Base-by-base conservation (phyloP, 805 yeast genomes). In the Komagataella populi region DNA sequence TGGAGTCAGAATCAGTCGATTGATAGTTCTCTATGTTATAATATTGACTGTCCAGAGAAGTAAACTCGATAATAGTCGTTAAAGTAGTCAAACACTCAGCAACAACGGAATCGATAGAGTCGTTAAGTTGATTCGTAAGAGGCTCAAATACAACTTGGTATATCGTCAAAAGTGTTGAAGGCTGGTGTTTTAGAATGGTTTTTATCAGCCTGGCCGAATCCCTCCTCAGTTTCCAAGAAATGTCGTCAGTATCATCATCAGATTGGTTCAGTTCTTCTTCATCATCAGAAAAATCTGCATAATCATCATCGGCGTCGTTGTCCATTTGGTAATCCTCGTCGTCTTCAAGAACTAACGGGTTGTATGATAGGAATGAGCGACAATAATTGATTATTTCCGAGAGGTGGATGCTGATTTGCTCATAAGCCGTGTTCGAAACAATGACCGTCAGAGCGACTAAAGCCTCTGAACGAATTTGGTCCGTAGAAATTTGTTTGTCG, bases 191-290 rank as follows among this genome's bases (percentile, higher is more conserved):
- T n/a, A 75, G 63, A 12, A 76, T 52, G 0, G 71, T 59, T 16
- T 70, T 62, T 6, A 75, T 58, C 39, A 80, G 58, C 30, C 64
- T 66, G 6, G 77, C 70, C 0, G 86, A 65, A 50, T 73, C 74
- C 46, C 77, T 67, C 53, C 93, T 68, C 17, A 85, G 64, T 55
- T 77, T 81, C 84, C 90, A 82, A 1, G 83, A 73, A 50, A 69
- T 70, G 51, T 76, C 83, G 14, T 50, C 51, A 12, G 48, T 49
- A 10, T 50, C 52, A 16, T 46, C 52, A 10, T 46, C 48, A 8
- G 60, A 39, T n/a, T 57, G 53, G 6, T 59, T 61, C 36, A 59
- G 53, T 22, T 59, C 61, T 48, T 60, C 62, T 23, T 62, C 59
- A 48, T 63, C 69, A 20, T 61, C 63, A 14, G 53, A n/a, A 45